phyloP scores from a whole-genome alignment of 192 early-diverging fungal species.

The Rhizophagus clarus region DNA sequence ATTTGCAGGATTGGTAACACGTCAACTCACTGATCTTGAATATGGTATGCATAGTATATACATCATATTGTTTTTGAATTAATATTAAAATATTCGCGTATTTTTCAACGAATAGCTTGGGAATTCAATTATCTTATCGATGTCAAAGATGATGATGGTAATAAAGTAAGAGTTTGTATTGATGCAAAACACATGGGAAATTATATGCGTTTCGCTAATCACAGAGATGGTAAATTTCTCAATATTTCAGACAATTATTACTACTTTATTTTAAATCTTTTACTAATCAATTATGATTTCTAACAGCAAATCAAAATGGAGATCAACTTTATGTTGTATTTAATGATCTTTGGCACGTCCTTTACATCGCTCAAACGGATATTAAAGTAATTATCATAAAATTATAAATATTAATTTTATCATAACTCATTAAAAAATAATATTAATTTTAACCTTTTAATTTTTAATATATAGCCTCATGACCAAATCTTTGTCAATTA shows the following conservation, averaged over 20 bases:
- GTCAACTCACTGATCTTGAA: background rate
- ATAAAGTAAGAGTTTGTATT: constrained; percentile 2
- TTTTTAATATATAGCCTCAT: constrained; percentile 5
- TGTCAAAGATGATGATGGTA: constrained; percentile 1
- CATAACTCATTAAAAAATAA: background rate
- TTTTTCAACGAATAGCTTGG: constrained; percentile 25
- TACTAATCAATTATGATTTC: background rate
- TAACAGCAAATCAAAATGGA: constrained; percentile 22
- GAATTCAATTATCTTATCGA: constrained; percentile 31
- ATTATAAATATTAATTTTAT: background rate
- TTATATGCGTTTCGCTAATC: constrained; percentile 31
- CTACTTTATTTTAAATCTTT: background rate
- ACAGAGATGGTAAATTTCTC: constrained; percentile 19
- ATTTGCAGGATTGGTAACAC: background rate
- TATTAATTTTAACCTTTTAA: background rate
- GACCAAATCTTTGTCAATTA: constrained; percentile 32
- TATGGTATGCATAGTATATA: constrained; percentile 15
- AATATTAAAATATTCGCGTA: background rate
- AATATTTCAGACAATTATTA: background rate
- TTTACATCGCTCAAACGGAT: background rate
- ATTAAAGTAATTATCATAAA: constrained; percentile 23
- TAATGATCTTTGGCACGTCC: constrained; percentile 12
- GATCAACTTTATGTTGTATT: constrained; percentile 17
- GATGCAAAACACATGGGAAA: constrained; percentile 27
- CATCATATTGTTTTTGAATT: background rate